Conservation (phyloP, 2,329 filamentous ascomycete species). For the Penicillium brasilianum region DNA sequence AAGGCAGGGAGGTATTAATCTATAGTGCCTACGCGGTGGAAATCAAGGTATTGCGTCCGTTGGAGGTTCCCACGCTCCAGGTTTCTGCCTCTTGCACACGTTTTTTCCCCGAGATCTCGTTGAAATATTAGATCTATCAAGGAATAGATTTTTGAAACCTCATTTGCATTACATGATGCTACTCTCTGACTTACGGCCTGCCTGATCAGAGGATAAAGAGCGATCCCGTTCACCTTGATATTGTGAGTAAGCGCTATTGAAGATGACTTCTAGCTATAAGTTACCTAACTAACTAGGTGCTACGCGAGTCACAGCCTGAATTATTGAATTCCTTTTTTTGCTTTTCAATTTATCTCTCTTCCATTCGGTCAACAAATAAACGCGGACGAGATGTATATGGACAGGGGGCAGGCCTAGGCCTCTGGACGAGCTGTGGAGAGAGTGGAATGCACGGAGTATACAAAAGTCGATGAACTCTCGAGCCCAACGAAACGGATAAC, state of each 20-base stretch:
- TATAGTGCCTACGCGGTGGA: no score
- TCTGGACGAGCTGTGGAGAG: no score
- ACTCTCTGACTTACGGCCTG: no score
- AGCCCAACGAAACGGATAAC: constrained; percentile 6
- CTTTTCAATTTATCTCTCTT: background rate
- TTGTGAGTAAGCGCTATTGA: no score
- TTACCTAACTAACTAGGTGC: no score
- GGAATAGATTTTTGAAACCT: background rate
- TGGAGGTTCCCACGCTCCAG: no score
- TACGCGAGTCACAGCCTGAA: background rate
- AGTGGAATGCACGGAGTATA: background rate
- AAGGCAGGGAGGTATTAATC: no score
- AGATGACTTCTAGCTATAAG: no score
- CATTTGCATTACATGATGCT: background rate
- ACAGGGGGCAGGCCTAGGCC: background rate
- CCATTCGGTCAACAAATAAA: background rate
- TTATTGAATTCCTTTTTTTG: background rate
- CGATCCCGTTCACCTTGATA: no score
- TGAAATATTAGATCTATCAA: background rate
- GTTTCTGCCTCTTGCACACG: background rate
- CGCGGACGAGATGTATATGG: background rate
- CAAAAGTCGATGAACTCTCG: background rate
- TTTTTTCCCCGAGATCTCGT: background rate
- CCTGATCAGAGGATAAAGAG: no score
- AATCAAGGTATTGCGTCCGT: no score